Conservation (phyloP, 768 basidiomycete genomes). For the Chalciporus chontae region DNA sequence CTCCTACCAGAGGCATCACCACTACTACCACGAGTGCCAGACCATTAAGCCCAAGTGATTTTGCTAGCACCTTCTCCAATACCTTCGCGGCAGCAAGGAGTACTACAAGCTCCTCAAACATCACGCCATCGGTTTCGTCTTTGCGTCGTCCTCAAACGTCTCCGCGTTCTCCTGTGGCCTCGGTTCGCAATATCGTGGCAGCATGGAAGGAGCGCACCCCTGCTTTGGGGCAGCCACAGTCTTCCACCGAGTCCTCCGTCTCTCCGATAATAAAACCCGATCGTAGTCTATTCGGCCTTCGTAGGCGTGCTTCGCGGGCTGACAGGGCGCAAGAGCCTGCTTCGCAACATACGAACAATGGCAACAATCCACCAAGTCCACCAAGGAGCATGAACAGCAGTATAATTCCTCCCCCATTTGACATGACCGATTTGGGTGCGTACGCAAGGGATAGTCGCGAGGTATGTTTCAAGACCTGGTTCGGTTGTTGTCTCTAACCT, state of each 20-base stretch:
- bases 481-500: conserved; percentile 9
- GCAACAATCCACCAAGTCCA: conserved; percentile 18
- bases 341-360: conserved; percentile 9
- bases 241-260: conserved; percentile 37
- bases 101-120: conserved; percentile 22
- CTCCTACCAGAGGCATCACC: conserved; percentile 37
- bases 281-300: conserved; percentile 32
- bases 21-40: conserved; percentile 25
- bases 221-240: conserved; percentile 33
- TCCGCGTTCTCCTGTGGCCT: conserved; percentile 68
- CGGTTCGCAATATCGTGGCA: conserved; percentile 74
- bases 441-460: conserved; percentile 41
- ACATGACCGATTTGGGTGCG: conserved; percentile 43
- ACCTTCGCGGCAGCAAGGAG: conserved; percentile 38
- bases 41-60: conserved; percentile 35
- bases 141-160: conserved; percentile 62
- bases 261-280: conserved; percentile 33
- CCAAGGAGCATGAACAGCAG: conserved; percentile 30
- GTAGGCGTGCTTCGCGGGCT: conserved; percentile 28
- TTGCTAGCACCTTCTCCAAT: conserved; percentile 35
- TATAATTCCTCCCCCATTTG: conserved; percentile 43
- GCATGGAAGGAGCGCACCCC: conserved; percentile 79
- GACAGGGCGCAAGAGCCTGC: conserved; percentile 17
- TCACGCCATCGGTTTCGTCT: conserved; percentile 44
- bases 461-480: conserved; percentile 27